A percentile compares a stretch with the other conserved stretches of the same genome.
These are phyloP conservation scores for Gossypium mustelinum DNA, from an alignment of 345 rosid genomes.

Conservation along the genomic window DNA sequence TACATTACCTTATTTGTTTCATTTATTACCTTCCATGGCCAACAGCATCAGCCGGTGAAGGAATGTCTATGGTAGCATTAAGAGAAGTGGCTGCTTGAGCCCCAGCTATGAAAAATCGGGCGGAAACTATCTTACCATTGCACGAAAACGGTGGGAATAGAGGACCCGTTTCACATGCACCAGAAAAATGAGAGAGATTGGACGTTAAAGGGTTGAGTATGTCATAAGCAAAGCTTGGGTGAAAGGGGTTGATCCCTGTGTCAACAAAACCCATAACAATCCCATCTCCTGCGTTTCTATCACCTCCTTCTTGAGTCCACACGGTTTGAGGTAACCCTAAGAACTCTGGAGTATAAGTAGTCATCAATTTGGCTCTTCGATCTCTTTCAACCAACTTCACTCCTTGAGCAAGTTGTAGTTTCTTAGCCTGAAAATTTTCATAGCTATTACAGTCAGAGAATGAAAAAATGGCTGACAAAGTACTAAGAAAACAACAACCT, in stretches of 20 bases:
- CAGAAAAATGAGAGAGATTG: constrained; percentile 55
- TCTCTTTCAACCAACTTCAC: constrained; percentile 74
- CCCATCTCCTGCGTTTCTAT: constrained; percentile 55
- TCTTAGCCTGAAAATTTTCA: constrained; percentile 45
- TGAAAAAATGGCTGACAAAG: background rate
- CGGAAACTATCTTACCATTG: constrained; percentile 75
- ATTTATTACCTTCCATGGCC: constrained; percentile 78
- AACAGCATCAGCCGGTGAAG: constrained; percentile 71
- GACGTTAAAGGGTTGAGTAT: constrained; percentile 32
- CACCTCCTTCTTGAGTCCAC: constrained; percentile 49
- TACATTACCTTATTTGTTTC: background rate
- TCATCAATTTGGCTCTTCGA: constrained; percentile 76
- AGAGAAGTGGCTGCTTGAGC: constrained; percentile 58
- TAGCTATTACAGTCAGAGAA: background rate
- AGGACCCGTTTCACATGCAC: constrained; percentile 71
- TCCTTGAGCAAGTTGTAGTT: constrained; percentile 41
- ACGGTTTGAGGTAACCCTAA: constrained; percentile 50
- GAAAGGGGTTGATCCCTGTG: constrained; percentile 67
- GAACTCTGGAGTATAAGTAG: constrained; percentile 75
- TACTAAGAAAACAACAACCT: constrained; percentile 35
- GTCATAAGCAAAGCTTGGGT: constrained; percentile 64
- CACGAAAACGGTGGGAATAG: constrained; percentile 52
- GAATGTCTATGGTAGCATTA: constrained; percentile 58
- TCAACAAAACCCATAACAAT: constrained; percentile 76
- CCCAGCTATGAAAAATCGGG: constrained; percentile 79